These are phyloP conservation scores for Pyrenophora graminea DNA, from an alignment of 2,329 filamentous ascomycete genomes.

Conservation along the genomic window DNA sequence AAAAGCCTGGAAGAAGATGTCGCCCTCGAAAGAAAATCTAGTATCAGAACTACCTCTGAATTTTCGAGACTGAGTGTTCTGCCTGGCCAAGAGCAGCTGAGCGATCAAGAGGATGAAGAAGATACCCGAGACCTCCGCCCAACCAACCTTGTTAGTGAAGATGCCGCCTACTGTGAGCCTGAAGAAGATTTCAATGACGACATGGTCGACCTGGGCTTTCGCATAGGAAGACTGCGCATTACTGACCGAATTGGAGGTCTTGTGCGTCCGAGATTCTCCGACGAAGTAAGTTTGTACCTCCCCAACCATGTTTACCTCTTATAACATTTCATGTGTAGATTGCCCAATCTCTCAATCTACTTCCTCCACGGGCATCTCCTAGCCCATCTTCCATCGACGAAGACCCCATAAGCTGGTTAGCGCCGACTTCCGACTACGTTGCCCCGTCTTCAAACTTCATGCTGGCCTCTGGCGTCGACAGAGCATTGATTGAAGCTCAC, in stretches of 20 bases:
- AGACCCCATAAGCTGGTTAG: conserved; percentile 56
- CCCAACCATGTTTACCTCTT: background rate
- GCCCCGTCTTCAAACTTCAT: conserved; percentile 70
- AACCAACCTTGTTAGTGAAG: conserved; percentile 65
- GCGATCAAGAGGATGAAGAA: conserved; percentile 59
- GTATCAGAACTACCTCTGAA: background rate
- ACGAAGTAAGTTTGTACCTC: conserved; percentile 61
- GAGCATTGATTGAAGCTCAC: conserved; percentile 58
- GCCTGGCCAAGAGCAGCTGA: conserved; percentile 52
- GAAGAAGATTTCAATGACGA: conserved; percentile 68
- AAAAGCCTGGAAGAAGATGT: conserved; percentile 71
- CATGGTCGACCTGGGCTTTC: conserved; percentile 71
- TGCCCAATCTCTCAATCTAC: conserved; percentile 35
- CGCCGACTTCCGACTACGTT: conserved; percentile 68
- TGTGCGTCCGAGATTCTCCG: conserved; percentile 69
- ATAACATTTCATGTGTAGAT: conserved; percentile 26
- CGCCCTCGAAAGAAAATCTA: conserved; percentile 50
- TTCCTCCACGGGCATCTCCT: conserved; percentile 24
- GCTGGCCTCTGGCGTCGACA: conserved; percentile 59
- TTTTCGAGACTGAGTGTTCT: conserved; percentile 13
- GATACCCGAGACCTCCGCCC: conserved; percentile 65
- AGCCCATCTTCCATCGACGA: conserved; percentile 17
- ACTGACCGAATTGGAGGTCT: conserved; percentile 76
- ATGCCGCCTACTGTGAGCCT: conserved; percentile 70
- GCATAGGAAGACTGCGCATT: conserved; percentile 71